Base-by-base conservation (phyloP, 306 rosid genomes). In the Cucumis melo region DNA sequence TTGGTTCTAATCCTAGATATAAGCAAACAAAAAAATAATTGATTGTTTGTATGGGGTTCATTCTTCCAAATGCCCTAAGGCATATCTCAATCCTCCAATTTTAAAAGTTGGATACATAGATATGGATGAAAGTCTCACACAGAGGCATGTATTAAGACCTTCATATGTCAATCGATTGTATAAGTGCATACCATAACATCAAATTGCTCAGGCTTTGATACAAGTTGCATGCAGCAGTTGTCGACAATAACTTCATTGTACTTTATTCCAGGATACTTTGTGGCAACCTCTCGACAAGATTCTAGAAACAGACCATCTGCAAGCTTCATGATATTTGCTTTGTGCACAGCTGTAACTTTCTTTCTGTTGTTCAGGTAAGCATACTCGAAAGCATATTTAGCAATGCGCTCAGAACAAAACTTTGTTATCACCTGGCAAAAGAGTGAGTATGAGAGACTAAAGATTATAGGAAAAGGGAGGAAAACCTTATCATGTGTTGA, bases 281-380 rank as follows among this genome's bases (percentile, higher is more conserved):
- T 65, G 38, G 98, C 96, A 75, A 92, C 90, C 89, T 90, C 93
- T 76, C 98, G 86, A 46, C 98, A 92, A 21, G 98, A 90, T 80
- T 90, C 96, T 81, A 92, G 77, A 85, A 92, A 92, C 48, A 92
- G 84, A 70, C 96, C 98, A 80, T 92, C 98, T 20, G 92, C 96
- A 34, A 90, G 96, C 80, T 92, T 92, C 98, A 92, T 92, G 80
- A 92, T 92, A 85, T 92, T 92, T 77, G 96, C 98, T 87, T 92
- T 92, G 91, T 92, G 98, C 84, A 92, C 98, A 29, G 98, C 98
- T 36, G 98, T 92, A 83, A 92, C 98, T 83, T 86, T 92, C 93
- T 87, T 92, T 85, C 96, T 90, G 83, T 90, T 90, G 82, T 92
- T 92, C 10, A 92, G 86, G 86, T 92, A 92, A 76, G 98, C 91